Evolutionary conservation across 1,284 basidiomycete species (phyloP).

Genomic region (Irpex sp.): DNA sequence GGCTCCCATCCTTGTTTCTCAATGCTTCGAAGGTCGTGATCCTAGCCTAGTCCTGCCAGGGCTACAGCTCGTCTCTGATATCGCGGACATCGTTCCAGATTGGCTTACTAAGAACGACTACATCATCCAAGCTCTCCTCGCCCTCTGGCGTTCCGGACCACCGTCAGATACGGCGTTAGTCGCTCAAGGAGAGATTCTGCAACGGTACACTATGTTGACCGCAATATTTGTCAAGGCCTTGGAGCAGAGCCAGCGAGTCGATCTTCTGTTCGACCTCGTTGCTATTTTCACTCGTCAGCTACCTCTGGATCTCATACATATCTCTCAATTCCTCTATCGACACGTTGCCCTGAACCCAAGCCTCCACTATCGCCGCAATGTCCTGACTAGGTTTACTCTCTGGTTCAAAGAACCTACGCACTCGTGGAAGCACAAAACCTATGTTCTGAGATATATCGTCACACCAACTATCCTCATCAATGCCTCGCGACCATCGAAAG

Average conservation of each 20-base stretch:
- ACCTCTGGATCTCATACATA: conserved; percentile 78
- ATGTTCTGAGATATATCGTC: conserved; percentile 84
- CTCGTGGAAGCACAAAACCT: conserved; percentile 80
- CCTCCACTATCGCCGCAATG: conserved; percentile 71
- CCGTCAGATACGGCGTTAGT: not conserved
- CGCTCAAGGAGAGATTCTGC: conserved; percentile 38
- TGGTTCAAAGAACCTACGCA: conserved; percentile 75
- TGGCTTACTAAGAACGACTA: conserved; percentile 74
- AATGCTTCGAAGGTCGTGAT: conserved; percentile 57
- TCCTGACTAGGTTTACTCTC: conserved; percentile 83
- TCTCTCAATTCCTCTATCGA: conserved; percentile 88
- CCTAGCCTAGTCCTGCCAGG: conserved; percentile 59
- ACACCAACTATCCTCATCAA: conserved; percentile 88
- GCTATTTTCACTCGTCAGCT: conserved; percentile 81
- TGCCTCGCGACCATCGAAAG: conserved; percentile 52
- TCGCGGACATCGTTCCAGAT: conserved; percentile 60
- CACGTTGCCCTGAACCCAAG: conserved; percentile 75
- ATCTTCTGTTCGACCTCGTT: conserved; percentile 88
- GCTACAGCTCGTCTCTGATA: conserved; percentile 75
- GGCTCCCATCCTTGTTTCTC: conserved; percentile 57
- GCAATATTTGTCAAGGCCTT: conserved; percentile 77
- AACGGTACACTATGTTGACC: conserved; percentile 69
- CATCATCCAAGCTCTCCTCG: conserved; percentile 67
- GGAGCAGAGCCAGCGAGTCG: conserved; percentile 70
- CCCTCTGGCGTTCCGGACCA: conserved; percentile 64